Base-by-base conservation (phyloP, 352 stramenopile species). In the Saprolegnia diclina region DNA sequence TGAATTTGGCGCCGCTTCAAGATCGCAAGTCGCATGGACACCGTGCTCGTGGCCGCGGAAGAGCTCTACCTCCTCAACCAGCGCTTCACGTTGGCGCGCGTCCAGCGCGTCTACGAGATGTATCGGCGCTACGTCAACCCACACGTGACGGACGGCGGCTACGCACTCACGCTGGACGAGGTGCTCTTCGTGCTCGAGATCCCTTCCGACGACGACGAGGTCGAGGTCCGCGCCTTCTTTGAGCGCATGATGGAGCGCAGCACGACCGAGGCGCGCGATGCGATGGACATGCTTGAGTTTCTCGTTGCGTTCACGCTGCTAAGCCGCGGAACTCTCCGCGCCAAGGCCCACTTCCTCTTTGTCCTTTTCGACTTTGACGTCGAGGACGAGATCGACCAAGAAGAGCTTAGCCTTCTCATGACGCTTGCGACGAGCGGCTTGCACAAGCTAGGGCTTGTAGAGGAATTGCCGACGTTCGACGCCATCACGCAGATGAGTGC, bases 341-440 rank as follows among this genome's bases (percentile, higher is more conserved):
- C 80, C 38, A 88, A 85, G 61, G 76, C 75, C 53, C 73, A 71
- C 19, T 81, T 91, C 38, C 65, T 92, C 1, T 92, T 92, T 71
- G 56, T 75, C 42, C 74, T 90, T 53, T 79, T 90, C 44, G 84
- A 90, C 64, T 72, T 92, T 52, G 82, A 92, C 63, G 81, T 73
- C 0, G 84, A 92, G 56, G 84, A 92, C 71, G 84, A 92, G 64
- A 82, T 90, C 46, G 76, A 83, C 65, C 81, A 89, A 65, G 76
- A 81, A 37, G 82, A 90, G 71, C 73, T 92, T 52, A 82, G 80
- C 26, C 76, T 92, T 56, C 65, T 88, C 4, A 73, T 92, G n/a
- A 78, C 77, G 13, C 71, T 80, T 7, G 87, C 77, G 48, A 79
- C 64, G 40, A 71, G 80, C 13, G 84, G 82, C 0, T 56, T 92